phyloP scores from a whole-genome alignment of 805 yeast species.

The Candida maesae region DNA sequence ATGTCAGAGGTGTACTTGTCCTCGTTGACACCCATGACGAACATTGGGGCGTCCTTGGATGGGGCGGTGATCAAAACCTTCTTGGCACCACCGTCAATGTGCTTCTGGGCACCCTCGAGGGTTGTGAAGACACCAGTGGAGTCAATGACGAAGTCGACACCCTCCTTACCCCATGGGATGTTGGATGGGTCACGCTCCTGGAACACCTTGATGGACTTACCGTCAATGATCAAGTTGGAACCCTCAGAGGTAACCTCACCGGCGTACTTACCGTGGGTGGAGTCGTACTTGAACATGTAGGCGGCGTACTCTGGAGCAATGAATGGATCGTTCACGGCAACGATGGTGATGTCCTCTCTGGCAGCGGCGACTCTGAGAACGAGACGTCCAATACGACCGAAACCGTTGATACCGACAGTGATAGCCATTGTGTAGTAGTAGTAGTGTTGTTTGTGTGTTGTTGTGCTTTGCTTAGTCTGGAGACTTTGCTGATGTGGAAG shows the following conservation, averaged over 20 bases:
- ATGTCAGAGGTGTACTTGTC: conserved; percentile 72
- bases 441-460: neutral
- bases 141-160: conserved; percentile 85
- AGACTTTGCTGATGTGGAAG: conserved; percentile 1
- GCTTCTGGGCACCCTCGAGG: conserved; percentile 75
- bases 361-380: conserved; percentile 77
- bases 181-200: conserved; percentile 82
- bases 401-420: conserved; percentile 81
- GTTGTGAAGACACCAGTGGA: conserved; percentile 94
- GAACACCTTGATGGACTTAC: conserved; percentile 60
- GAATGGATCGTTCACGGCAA: conserved; percentile 90
- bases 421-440: conserved; percentile 23
- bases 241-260: conserved; percentile 67
- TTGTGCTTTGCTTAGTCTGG: neutral
- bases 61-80: conserved; percentile 95
- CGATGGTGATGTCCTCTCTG: conserved; percentile 52
- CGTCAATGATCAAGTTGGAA: conserved; percentile 62
- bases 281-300: conserved; percentile 93
- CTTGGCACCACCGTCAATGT: conserved; percentile 89
- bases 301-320: conserved; percentile 88
- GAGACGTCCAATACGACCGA: conserved; percentile 92
- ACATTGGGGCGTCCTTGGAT: conserved; percentile 92
- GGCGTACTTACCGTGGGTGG: conserved; percentile 82
- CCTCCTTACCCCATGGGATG: conserved; percentile 83
- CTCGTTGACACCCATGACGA: conserved; percentile 87